phyloP scores from a whole-genome alignment of 78 protist genomes.

The Trichosphaerium sp. region DNA sequence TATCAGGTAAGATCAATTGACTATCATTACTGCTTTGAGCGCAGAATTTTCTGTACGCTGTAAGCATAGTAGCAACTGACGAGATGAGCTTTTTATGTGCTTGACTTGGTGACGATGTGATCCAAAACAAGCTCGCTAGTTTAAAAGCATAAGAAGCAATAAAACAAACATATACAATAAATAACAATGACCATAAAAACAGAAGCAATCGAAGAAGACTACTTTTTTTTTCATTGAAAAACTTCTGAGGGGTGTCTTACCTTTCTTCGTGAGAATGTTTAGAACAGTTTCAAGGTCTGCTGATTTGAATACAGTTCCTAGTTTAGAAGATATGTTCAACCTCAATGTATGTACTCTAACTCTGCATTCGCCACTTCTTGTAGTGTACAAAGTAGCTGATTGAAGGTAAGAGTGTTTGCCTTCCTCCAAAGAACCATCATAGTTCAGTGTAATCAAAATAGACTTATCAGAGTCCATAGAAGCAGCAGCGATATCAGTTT shows the following conservation, averaged over 20 bases:
- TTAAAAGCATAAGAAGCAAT: too few species aligned
- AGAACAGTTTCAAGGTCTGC: constrained; percentile 33
- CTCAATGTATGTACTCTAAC: constrained; percentile 39
- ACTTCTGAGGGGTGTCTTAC: too few species aligned
- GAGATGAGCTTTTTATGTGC: too few species aligned
- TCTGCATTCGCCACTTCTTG: constrained; percentile 24
- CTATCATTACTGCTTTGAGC: constrained; percentile 22
- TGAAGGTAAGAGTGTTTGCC: constrained; percentile 40
- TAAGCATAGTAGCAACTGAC: too few species aligned
- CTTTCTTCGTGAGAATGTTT: constrained; percentile 23
- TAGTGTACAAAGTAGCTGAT: constrained; percentile 46
- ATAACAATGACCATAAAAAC: too few species aligned
- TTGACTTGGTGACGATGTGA: too few species aligned
- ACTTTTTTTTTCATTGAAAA: too few species aligned
- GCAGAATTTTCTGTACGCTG: constrained; percentile 44
- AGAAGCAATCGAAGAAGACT: too few species aligned
- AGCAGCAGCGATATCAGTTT: constrained; percentile 11
- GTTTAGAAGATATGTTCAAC: neutral
- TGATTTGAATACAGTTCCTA: constrained; percentile 19
- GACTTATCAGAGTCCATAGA: constrained; percentile 12
- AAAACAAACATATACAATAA: too few species aligned
- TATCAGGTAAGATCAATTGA: constrained; percentile 47
- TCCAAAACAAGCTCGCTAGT: too few species aligned
- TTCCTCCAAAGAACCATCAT: constrained; percentile 42
- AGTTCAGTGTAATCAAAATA: constrained; percentile 13